Conservation (phyloP, 2,329 filamentous ascomycete genomes). For the Fusarium burgessii region DNA sequence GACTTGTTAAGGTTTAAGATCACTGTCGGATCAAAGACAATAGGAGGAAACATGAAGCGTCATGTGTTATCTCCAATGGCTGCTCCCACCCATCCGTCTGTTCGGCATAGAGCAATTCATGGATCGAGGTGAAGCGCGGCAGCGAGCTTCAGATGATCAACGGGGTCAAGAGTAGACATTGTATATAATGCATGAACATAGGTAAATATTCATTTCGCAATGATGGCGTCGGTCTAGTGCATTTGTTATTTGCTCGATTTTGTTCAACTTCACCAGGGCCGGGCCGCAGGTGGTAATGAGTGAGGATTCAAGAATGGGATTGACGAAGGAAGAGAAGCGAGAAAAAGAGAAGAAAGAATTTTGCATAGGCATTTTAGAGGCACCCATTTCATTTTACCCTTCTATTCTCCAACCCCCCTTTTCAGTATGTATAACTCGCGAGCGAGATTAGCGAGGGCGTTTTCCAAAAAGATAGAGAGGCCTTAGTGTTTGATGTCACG, state of each 20-base stretch:
- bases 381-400: conserved; percentile 33
- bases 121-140: conserved; percentile 23
- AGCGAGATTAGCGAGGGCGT: conserved; percentile 50
- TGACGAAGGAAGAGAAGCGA: conserved; percentile 17
- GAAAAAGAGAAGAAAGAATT: conserved; percentile 16
- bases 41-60: conserved; percentile 47
- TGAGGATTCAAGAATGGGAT: conserved; percentile 25
- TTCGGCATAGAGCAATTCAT: background rate
- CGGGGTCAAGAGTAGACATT: conserved; percentile 13
- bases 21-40: conserved; percentile 50
- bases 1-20: conserved; percentile 63
- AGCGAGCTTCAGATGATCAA: conserved; percentile 2
- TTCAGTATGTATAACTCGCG: conserved; percentile 46
- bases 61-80: conserved; percentile 2
- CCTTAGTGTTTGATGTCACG: conserved; percentile 34
- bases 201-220: conserved; percentile 33
- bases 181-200: conserved; percentile 43
- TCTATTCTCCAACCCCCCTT: conserved; percentile 36
- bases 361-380: conserved; percentile 44
- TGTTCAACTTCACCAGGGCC: conserved; percentile 18
- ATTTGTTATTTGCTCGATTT: conserved; percentile 28
- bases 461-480: conserved; percentile 38
- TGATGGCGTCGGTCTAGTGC: conserved; percentile 25
- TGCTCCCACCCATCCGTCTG: background rate
- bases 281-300: conserved; percentile 42